Evolutionary conservation across 2,329 filamentous ascomycete genomes (phyloP).

Genomic region (Colletotrichum sp.): DNA sequence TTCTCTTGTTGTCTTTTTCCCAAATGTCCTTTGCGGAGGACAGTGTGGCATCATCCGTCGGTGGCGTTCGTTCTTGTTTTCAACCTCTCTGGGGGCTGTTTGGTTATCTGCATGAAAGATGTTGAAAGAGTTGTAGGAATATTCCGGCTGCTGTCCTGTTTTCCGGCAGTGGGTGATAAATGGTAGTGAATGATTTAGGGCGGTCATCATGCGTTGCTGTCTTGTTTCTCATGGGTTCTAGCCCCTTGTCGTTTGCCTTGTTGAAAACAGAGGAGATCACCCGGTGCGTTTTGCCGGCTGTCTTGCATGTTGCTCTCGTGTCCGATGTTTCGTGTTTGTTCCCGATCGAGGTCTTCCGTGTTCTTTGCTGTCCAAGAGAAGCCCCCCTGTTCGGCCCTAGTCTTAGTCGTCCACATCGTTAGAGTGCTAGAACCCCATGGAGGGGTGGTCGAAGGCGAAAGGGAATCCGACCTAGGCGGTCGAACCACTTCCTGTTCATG

Average conservation of each 20-base stretch:
- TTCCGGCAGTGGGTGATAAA: neutral
- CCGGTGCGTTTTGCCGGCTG: neutral
- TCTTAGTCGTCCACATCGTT: neutral
- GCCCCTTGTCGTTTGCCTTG: neutral
- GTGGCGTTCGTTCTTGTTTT: neutral
- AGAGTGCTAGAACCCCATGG: neutral
- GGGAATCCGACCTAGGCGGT: neutral
- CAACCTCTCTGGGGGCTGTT: neutral
- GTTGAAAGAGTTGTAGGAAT: neutral
- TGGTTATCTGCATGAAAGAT: slow-evolving; percentile 1
- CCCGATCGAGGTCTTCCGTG: neutral
- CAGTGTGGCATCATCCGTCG: slow-evolving; percentile 11
- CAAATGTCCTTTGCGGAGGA: neutral
- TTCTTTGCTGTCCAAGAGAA: neutral
- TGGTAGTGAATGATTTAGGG: neutral
- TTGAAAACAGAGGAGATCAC: neutral
- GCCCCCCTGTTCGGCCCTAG: neutral
- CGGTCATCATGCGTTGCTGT: slow-evolving; percentile 4
- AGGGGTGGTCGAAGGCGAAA: neutral
- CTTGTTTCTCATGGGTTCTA: neutral
- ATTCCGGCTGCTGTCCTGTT: neutral
- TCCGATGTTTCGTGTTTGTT: neutral
- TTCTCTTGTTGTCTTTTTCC: neutral
- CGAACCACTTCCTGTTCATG: neutral
- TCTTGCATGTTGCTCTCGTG: neutral